Base-by-base conservation (phyloP, 345 rosid genomes). In the Gynandropsis gynandra region DNA sequence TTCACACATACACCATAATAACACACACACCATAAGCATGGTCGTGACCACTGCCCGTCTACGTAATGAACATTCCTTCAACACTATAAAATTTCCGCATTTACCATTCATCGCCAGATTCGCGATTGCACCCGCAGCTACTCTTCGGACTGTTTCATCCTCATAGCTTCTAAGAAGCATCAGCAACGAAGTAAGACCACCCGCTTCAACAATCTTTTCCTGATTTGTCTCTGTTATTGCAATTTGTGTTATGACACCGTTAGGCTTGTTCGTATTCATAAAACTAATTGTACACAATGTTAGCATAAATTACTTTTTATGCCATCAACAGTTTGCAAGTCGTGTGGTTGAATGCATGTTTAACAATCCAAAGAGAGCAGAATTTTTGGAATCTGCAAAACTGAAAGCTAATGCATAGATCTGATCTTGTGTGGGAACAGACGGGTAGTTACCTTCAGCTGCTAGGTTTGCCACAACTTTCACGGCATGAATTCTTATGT, bases 51-150 rank as follows among this genome's bases (percentile, higher is more conserved):
- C 50, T 17, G n/a, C n/a, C n/a, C n/a, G n/a, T n/a, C n/a, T n/a
- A n/a, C n/a, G n/a, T n/a, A 44, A 16, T 7, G 16, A 54, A 27
- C 19, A 48, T 38, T 17, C 21, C 14, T 40, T 9, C 29, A 24
- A 34, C 54, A 13, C n/a, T 35, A 12, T 34, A 8, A 42, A n/a
- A n/a, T n/a, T n/a, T n/a, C n/a, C n/a, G n/a, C n/a, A n/a, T 24
- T 71, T 74, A 93, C 99, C 99, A 37, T 81, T 93, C 99, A 93
- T 93, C 19, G 97, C 99, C 50, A 93, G 97, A 76, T 93, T 93
- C 41, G 99, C 99, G 54, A 93, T 78, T 48, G 99, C 99, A 44
- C 97, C 99, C 9, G 97, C 97, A 38, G 99, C 97, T 57, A 93
- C 97, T 72, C 99, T 75, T 60, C 81, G 81, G 43, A 88, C 76